Conservation (phyloP, 768 basidiomycete genomes). For the Xerocomus brunneocitrinus region DNA sequence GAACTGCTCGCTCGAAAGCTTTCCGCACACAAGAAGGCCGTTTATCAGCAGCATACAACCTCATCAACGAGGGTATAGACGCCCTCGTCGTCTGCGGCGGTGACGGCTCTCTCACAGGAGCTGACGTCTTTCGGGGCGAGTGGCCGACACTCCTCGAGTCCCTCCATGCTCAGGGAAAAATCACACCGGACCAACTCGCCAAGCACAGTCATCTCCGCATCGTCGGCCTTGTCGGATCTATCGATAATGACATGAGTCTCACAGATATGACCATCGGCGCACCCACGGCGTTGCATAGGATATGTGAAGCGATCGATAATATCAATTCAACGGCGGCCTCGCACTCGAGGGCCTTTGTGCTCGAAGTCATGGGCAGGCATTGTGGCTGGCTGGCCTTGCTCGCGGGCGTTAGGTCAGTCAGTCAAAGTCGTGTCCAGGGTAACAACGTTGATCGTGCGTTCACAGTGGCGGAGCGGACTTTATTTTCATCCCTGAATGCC, state of each 20-base stretch:
- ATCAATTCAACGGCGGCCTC: constrained; percentile 96
- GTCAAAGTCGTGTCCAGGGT: not conserved
- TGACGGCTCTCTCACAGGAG: constrained; percentile 94
- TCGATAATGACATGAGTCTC: constrained; percentile 99
- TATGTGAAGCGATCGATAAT: constrained; percentile 97
- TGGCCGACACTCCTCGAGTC: constrained; percentile 84
- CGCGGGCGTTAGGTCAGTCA: constrained; percentile 79
- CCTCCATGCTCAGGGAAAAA: constrained; percentile 66
- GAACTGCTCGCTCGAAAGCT: constrained; percentile 80
- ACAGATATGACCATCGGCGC: constrained; percentile 98
- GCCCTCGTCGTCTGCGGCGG: constrained; percentile 97
- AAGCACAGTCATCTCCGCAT: constrained; percentile 84
- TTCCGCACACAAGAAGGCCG: constrained; percentile 90
- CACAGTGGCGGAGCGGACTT: constrained; percentile 87
- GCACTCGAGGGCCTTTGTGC: constrained; percentile 95
- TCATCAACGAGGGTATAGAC: constrained; percentile 96
- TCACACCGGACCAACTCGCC: constrained; percentile 68
- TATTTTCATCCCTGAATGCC: constrained; percentile 94
- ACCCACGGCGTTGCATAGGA: constrained; percentile 90
- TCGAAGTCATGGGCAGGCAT: constrained; percentile 99
- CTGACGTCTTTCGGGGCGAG: constrained; percentile 88
- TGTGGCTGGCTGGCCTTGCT: constrained; percentile 98
- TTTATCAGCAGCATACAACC: constrained; percentile 80
- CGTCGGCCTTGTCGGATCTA: constrained; percentile 97
- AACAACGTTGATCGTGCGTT: constrained; percentile 8